Evolutionary conservation across 345 rosid species (phyloP).

Genomic region (Orychophragmus violaceus): DNA sequence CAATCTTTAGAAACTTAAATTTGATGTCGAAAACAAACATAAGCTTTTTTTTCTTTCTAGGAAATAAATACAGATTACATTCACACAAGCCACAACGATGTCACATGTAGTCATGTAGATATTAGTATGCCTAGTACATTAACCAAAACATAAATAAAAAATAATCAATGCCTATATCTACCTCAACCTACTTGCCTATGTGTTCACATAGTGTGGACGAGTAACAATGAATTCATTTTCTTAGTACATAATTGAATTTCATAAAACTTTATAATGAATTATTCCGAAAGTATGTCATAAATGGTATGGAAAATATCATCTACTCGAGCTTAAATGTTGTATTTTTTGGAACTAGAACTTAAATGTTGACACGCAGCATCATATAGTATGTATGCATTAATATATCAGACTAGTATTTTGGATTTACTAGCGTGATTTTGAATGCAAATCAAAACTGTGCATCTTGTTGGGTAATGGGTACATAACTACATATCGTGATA

Average conservation of each 20-base stretch:
- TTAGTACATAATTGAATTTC: background rate
- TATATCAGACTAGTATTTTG: background rate
- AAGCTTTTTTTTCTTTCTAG: background rate
- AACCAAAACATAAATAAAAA: background rate
- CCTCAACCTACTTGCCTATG: slow-evolving; percentile 17
- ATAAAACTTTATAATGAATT: background rate
- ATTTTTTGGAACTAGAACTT: background rate
- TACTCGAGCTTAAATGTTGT: background rate
- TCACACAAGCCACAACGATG: background rate
- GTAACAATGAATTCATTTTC: background rate
- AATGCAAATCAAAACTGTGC: slow-evolving; percentile 2
- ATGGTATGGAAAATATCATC: background rate
- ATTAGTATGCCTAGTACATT: slow-evolving; percentile 22
- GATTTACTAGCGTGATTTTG: background rate
- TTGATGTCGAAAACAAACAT: background rate
- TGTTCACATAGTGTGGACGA: slow-evolving; percentile 13
- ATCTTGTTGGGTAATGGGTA: slow-evolving; percentile 9
- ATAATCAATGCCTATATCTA: slow-evolving; percentile 14
- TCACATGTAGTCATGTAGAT: slow-evolving; percentile 5
- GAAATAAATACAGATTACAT: background rate
- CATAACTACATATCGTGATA: background rate
- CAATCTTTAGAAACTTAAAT: background rate
- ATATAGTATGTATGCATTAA: background rate
- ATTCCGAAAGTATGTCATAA: background rate
- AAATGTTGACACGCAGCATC: background rate